Evolutionary conservation across 768 basidiomycete genomes (phyloP), one percentile per base, ranked within the genome.

Genomic region (Cubamyces sp.): DNA sequence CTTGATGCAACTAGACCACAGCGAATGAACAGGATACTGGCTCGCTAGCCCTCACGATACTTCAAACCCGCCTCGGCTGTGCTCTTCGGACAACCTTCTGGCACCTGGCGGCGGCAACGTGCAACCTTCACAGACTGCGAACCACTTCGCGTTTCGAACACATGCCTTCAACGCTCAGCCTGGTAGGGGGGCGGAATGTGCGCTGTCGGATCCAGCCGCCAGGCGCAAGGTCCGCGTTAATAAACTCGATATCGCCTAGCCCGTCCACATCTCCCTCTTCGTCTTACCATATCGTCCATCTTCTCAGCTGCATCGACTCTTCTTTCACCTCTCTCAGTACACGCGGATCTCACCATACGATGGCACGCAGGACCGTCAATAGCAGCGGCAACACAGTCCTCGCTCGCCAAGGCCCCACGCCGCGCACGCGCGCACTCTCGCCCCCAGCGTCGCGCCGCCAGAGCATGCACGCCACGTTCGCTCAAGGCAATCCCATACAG

Each of bases 371-470:
- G 45, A 64, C 65, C 50, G 42, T 51, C 49, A 64, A 57, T 59
- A 61, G 39, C 62, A 60, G 21, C 50, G 54, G 57, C 57, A 59
- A 52, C 50, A 64, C 49, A 28, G 62, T 60, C 40, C 60, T 60
- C 56, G 64, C 67, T 26, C 64, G 61, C 23, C 43, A 46, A 9
- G 57, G 48, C 21, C 68, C 67, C 47, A 65, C 60, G 50, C 61
- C 64, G 26, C 67, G 64, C 49, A 53, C 65, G 65, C 61, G 37
- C 60, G 67, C 61, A 58, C 67, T 57, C 67, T 70, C 71, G 54
- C 69, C 64, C 48, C 65, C 71, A n/a, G 64, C 66, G 49, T 70
- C 71, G 60, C 68, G 70, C 67, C 68, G 70, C 51, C 66, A 66
- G 62, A 72, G 71, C 67, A 47, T 69, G 69, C 67, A 69, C 66